A percentile compares a stretch with the other conserved stretches of the same genome.
phyloP scores from a whole-genome alignment of 768 basidiomycete genomes.

The Xerocomellus intermedius region DNA sequence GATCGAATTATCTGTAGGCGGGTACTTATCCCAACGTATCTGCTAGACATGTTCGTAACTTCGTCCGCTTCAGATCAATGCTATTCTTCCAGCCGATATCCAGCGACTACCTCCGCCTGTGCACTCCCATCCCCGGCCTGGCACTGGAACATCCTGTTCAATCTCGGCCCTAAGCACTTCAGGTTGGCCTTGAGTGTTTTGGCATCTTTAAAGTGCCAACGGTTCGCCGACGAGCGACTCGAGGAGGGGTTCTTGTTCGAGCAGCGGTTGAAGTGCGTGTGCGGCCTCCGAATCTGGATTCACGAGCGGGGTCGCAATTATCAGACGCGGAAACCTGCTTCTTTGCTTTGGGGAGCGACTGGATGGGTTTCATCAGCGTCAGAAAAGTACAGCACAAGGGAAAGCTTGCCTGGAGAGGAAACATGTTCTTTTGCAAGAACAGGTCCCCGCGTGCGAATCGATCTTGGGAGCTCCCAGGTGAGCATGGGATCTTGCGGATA shows the following conservation, averaged over 20 bases:
- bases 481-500: conserved; percentile 70
- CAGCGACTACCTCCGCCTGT: background rate
- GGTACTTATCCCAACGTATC: no score
- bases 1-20: no score
- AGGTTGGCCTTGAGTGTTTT: conserved; percentile 79
- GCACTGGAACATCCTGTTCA: conserved; percentile 54
- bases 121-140: conserved; percentile 17
- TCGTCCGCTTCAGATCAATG: no score
- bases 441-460: conserved; percentile 73
- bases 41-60: no score
- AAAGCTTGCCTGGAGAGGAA: conserved; percentile 39
- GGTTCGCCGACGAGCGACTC: conserved; percentile 92
- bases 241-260: conserved; percentile 92
- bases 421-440: conserved; percentile 90
- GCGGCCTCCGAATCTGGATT: conserved; percentile 73
- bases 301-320: conserved; percentile 31
- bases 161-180: conserved; percentile 80
- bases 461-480: conserved; percentile 72
- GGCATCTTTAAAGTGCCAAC: conserved; percentile 89
- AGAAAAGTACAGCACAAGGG: background rate
- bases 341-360: conserved; percentile 52
- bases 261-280: conserved; percentile 73
- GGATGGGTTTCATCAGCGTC: background rate
- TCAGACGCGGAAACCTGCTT: conserved; percentile 21
- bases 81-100: no score